Conservation (phyloP, 2,329 filamentous ascomycete genomes). For the Cordyceps cateniannulata region DNA sequence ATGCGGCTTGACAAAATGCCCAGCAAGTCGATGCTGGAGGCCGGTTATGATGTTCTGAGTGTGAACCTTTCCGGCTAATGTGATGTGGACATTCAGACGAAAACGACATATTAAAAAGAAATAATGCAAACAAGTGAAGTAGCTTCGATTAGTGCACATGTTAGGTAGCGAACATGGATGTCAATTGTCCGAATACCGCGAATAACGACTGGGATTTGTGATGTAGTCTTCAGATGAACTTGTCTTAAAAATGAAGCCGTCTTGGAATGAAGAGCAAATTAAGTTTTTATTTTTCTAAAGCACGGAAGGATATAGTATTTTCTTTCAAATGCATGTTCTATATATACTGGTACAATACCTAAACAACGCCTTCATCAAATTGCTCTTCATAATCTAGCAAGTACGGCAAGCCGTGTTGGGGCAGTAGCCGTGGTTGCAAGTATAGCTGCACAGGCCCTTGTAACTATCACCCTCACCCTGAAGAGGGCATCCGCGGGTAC, state of each 20-base stretch:
- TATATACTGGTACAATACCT: not conserved
- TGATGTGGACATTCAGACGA: not conserved
- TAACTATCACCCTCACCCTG: constrained; percentile 30
- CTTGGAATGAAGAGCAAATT: no score
- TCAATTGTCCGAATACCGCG: no score
- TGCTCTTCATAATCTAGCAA: constrained; percentile 12
- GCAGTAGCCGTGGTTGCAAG: constrained; percentile 41
- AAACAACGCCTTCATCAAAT: not conserved
- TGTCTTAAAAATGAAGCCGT: no score
- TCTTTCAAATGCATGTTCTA: not conserved
- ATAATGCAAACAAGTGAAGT: not conserved
- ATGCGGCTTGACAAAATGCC: constrained; percentile 82
- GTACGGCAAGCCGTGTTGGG: constrained; percentile 26
- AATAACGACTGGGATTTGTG: not conserved
- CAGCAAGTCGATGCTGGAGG: constrained; percentile 66
- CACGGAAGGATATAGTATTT: no score
- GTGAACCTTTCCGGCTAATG: constrained; percentile 29
- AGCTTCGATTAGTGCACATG: not conserved
- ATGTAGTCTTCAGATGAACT: no score
- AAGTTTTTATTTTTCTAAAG: not conserved
- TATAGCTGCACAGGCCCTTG: constrained; percentile 38
- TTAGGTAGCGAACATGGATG: not conserved
- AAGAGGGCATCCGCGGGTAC: constrained; percentile 26
- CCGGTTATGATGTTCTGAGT: constrained; percentile 48
- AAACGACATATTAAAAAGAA: not conserved